These are phyloP conservation scores for Cryptosporidium muris DNA, from an alignment of 169 alveolate genomes.

Conservation along the genomic window DNA sequence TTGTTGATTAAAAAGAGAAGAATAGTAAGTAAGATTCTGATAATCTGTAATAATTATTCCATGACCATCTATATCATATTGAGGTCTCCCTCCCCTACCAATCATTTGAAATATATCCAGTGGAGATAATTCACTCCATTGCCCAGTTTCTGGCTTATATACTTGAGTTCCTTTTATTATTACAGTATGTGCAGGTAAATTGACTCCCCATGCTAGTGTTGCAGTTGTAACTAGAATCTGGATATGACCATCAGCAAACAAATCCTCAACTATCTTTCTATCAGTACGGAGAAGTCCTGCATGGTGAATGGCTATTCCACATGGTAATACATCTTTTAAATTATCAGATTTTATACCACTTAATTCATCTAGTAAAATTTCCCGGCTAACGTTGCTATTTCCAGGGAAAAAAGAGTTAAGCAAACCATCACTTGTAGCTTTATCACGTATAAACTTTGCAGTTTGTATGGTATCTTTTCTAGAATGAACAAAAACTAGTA, in stretches of 20 bases:
- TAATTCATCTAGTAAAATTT: constrained; percentile 89
- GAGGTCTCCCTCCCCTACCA: constrained; percentile 99
- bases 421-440: constrained; percentile 88
- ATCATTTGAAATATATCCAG: constrained; percentile 99
- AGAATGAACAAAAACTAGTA: constrained; percentile 97
- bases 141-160: constrained; percentile 96
- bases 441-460: constrained; percentile 90
- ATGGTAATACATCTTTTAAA: constrained; percentile 94
- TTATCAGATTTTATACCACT: constrained; percentile 85
- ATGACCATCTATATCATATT: constrained; percentile 98
- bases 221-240: constrained; percentile 98
- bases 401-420: constrained; percentile 86
- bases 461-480: constrained; percentile 98
- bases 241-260: constrained; percentile 95
- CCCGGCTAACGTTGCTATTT: constrained; percentile 87
- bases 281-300: constrained; percentile 99
- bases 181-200: constrained; percentile 99
- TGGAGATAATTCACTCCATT: constrained; percentile 97
- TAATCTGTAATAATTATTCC: constrained; percentile 97
- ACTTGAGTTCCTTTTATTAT: constrained; percentile 99
- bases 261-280: constrained; percentile 95
- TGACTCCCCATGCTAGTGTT: constrained; percentile 99
- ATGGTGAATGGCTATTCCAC: constrained; percentile 99
- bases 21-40: constrained; percentile 93
- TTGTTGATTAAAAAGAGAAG: constrained; percentile 95